Percentiles rank a stretch among this genome's conserved stretches.
phyloP scores from a whole-genome alignment of 2,329 filamentous ascomycete species.

The Fusarium phyllophilum region DNA sequence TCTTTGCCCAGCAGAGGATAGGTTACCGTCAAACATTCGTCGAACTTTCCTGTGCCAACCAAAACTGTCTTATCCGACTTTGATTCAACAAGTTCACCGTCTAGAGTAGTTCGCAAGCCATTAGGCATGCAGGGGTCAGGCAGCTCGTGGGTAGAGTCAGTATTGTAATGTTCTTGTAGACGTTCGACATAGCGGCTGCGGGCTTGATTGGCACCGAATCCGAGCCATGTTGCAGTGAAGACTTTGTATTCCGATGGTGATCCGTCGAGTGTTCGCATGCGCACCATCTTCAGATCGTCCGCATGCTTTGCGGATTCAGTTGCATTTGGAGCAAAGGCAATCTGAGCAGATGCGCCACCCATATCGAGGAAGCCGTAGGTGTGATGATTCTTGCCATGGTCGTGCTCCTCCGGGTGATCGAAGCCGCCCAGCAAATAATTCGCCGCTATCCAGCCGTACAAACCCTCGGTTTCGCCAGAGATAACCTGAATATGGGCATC shows the following conservation, averaged over 20 bases:
- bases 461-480: conserved; percentile 90
- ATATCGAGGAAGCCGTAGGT: conserved; percentile 99
- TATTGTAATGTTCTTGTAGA: conserved; percentile 73
- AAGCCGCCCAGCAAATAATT: conserved; percentile 96
- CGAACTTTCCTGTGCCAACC: conserved; percentile 86
- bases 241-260: conserved; percentile 82
- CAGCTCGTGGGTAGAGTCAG: conserved; percentile 68
- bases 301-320: conserved; percentile 92
- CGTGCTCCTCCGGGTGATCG: conserved; percentile 76
- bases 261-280: conserved; percentile 86
- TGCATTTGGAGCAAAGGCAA: conserved; percentile 93
- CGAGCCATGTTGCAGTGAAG: conserved; percentile 96
- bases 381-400: conserved; percentile 87
- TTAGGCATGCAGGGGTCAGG: conserved; percentile 91
- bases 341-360: conserved; percentile 97
- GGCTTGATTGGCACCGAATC: conserved; percentile 96
- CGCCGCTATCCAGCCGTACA: conserved; percentile 97
- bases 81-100: conserved; percentile 67
- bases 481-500: conserved; percentile 92
- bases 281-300: conserved; percentile 86
- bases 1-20: conserved; percentile 92
- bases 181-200: conserved; percentile 83
- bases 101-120: conserved; percentile 77
- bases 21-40: conserved; percentile 83
- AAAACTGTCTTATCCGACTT: conserved; percentile 62